A percentile compares a stretch with the other conserved stretches of the same genome.
These are phyloP conservation scores for Mucuna pruriens DNA, from an alignment of 306 rosid species.

Conservation along the genomic window DNA sequence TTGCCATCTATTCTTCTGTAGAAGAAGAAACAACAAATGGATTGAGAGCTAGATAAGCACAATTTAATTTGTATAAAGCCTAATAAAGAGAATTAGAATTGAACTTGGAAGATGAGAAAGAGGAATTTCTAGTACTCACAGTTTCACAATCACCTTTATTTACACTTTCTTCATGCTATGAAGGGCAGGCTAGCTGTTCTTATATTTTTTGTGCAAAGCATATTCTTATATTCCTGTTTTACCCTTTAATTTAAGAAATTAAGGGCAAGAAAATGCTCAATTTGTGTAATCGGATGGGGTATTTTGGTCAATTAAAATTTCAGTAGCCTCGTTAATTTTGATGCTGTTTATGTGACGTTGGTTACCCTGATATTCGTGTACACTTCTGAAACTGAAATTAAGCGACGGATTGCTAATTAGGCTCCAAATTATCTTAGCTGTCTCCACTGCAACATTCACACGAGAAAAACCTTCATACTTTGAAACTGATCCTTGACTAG, in stretches of 20 bases:
- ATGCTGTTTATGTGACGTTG: not conserved
- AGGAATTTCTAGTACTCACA: not conserved
- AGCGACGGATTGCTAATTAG: not conserved
- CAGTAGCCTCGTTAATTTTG: not conserved
- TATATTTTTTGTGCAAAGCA: too few relatives aligned
- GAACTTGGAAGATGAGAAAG: not conserved
- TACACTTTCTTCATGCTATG: not conserved
- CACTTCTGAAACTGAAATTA: not conserved
- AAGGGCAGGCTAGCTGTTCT: too few relatives aligned
- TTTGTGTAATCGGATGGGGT: not conserved
- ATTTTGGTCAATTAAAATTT: not conserved
- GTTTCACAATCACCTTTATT: not conserved
- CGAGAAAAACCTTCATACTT: not conserved
- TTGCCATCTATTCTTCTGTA: not conserved
- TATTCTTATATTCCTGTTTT: too few relatives aligned
- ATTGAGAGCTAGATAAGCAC: not conserved
- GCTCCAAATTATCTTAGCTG: not conserved
- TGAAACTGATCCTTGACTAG: not conserved
- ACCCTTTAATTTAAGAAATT: too few relatives aligned
- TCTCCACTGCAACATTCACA: not conserved
- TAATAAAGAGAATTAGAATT: too few relatives aligned
- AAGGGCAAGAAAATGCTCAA: too few relatives aligned
- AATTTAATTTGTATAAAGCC: too few relatives aligned
- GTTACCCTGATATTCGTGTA: not conserved
- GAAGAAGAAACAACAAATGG: not conserved